Evolutionary conservation across 2,329 filamentous ascomycete species (phyloP).

Genomic region (Cadophora sp.): DNA sequence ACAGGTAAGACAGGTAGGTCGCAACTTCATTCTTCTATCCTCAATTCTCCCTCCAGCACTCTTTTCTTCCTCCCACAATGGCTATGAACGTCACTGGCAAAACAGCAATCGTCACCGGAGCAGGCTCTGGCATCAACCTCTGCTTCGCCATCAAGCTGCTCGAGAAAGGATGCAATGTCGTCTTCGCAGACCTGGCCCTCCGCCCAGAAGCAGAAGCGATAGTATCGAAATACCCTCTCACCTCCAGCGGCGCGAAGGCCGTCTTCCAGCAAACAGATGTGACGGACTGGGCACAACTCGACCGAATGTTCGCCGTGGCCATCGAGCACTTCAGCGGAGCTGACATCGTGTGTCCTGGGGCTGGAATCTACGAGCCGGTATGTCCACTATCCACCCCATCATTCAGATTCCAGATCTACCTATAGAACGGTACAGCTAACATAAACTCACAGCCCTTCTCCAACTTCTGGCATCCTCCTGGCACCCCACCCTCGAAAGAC

Average conservation of each 20-base stretch:
- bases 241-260: slow-evolving; percentile 38
- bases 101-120: slow-evolving; percentile 60
- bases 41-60: background rate
- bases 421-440: background rate
- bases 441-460: slow-evolving; percentile 50
- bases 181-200: slow-evolving; percentile 52
- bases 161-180: slow-evolving; percentile 50
- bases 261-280: slow-evolving; percentile 55
- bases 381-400: background rate
- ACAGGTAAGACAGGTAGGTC: slow-evolving; percentile 1
- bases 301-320: slow-evolving; percentile 46
- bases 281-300: slow-evolving; percentile 49
- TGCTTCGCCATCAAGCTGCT: slow-evolving; percentile 53
- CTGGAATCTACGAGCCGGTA: slow-evolving; percentile 54
- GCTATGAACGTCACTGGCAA: slow-evolving; percentile 50
- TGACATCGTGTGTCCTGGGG: slow-evolving; percentile 52
- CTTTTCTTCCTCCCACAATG: slow-evolving; percentile 26
- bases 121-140: slow-evolving; percentile 59
- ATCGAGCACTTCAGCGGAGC: slow-evolving; percentile 46
- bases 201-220: slow-evolving; percentile 51
- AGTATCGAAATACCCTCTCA: slow-evolving; percentile 27
- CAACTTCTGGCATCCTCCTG: slow-evolving; percentile 57
- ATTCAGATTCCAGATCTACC: background rate
- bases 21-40: background rate
- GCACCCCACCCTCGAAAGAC: slow-evolving; percentile 50